These are phyloP conservation scores for Trichoderma sp. DNA, from an alignment of 2,329 filamentous ascomycete species.

Conservation along the genomic window DNA sequence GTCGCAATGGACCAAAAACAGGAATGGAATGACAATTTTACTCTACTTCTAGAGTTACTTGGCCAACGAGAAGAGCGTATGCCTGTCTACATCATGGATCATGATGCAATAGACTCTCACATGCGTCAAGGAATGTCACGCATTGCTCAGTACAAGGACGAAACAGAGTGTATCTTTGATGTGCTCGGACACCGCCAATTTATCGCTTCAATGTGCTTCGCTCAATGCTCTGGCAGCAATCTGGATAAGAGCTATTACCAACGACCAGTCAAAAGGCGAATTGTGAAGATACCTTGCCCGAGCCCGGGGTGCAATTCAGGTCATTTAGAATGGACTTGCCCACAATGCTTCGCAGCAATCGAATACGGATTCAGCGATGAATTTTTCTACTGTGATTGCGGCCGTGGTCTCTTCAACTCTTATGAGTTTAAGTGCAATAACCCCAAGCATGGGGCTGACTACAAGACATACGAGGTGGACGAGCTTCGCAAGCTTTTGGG, in stretches of 20 bases:
- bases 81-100: conserved; percentile 26
- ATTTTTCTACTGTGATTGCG: conserved; percentile 42
- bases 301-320: conserved; percentile 26
- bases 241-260: background rate
- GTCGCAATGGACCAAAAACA: background rate
- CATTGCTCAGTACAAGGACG: background rate
- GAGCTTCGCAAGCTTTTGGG: background rate
- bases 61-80: background rate
- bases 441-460: conserved; percentile 29
- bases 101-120: conserved; percentile 7
- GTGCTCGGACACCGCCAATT: background rate
- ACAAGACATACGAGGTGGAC: background rate
- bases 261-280: conserved; percentile 25
- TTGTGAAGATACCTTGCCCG: conserved; percentile 39
- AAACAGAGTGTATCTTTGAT: background rate
- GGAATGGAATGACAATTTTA: background rate
- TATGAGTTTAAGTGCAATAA: conserved; percentile 38
- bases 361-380: conserved; percentile 21
- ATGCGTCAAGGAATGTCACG: background rate
- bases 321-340: conserved; percentile 23
- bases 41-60: conserved; percentile 15
- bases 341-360: background rate
- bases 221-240: background rate
- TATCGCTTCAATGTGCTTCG: conserved; percentile 8
- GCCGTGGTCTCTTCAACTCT: conserved; percentile 29